Evolutionary conservation across 2,329 filamentous ascomycete genomes (phyloP).

Genomic region (Microdochium nivale): DNA sequence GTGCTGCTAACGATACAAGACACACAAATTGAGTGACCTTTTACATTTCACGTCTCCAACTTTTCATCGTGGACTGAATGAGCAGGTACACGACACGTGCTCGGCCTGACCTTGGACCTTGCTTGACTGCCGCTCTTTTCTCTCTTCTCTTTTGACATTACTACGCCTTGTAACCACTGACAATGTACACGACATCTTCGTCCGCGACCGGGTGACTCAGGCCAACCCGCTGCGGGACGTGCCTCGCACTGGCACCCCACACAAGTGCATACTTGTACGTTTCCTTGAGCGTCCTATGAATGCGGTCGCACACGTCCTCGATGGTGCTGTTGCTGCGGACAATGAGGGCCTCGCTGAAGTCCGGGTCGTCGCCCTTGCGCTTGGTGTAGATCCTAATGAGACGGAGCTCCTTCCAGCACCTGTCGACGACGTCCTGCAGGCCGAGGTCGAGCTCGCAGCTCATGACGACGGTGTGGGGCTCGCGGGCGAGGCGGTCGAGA

Average conservation of each 20-base stretch:
- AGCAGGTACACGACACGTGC: background rate
- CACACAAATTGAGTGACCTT: background rate
- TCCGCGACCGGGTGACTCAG: conserved; percentile 69
- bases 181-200: conserved; percentile 61
- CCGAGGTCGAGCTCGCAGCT: conserved; percentile 92
- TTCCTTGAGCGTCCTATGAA: conserved; percentile 91
- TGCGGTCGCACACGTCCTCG: conserved; percentile 93
- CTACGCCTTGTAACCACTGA: conserved; percentile 55
- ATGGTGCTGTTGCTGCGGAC: conserved; percentile 82
- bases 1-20: too few species aligned
- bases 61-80: background rate
- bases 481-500: conserved; percentile 82
- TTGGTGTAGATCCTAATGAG: conserved; percentile 95
- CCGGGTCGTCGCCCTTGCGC: conserved; percentile 82
- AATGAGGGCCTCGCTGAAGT: conserved; percentile 87
- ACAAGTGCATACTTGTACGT: conserved; percentile 98
- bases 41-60: background rate
- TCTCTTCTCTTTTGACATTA: conserved; percentile 4
- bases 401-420: conserved; percentile 88
- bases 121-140: background rate
- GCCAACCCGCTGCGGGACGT: conserved; percentile 89
- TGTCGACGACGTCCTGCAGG: conserved; percentile 84
- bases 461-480: conserved; percentile 95
- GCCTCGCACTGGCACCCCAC: conserved; percentile 92
- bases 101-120: background rate